Base-by-base conservation (phyloP, 805 yeast genomes). In the Kuraishia ogatae region DNA sequence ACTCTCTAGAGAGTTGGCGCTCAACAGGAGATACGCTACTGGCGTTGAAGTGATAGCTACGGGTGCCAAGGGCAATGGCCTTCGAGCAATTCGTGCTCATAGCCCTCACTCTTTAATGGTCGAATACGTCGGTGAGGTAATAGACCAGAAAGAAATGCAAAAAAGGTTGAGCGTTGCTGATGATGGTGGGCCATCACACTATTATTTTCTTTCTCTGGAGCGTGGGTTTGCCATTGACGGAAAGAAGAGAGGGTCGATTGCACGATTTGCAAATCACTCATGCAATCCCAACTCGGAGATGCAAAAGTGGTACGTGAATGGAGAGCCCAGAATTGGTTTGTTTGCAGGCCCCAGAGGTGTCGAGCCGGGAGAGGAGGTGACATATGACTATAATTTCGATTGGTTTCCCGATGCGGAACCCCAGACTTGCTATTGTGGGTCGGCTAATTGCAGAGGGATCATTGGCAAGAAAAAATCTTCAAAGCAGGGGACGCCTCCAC, bases 41-140 rank as follows among this genome's bases (percentile, higher is more conserved):
- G 73, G 69, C 1, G 62, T 56, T 52, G 73, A 64, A 35, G 61
- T 63, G 23, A 50, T 55, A 39, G 43, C 48, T 21, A 72, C 79
- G 0, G 70, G 69, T 19, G 60, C 61, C 28, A 75, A 74, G 56
- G 81, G 81, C 2, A 66, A 63, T 54, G 82, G 82, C 1, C 62
- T 78, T 15, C 58, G 74, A 19, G 72, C 81, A 2, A 61, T 66
- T 2, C 61, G 76, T 29, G 58, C 62, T 0, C 75, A 72, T 50
- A 58, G 64, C 3, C 70, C 76, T 17, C 72, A 70, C 4, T 69
- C 68, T 49, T 64, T 78, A n/a, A 70, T 78, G 28, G 62, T 75
- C 28, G 82, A 78, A 59, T 78, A 77, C 58, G 71, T 78, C 1
- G 83, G 83, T 13, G 82, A 79, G 54, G 74, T 78, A 17, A 70